A percentile compares a stretch with the other conserved stretches of the same genome.
phyloP scores from a whole-genome alignment of 495 filamentous ascomycete species.

The Trichoderma reesei region DNA sequence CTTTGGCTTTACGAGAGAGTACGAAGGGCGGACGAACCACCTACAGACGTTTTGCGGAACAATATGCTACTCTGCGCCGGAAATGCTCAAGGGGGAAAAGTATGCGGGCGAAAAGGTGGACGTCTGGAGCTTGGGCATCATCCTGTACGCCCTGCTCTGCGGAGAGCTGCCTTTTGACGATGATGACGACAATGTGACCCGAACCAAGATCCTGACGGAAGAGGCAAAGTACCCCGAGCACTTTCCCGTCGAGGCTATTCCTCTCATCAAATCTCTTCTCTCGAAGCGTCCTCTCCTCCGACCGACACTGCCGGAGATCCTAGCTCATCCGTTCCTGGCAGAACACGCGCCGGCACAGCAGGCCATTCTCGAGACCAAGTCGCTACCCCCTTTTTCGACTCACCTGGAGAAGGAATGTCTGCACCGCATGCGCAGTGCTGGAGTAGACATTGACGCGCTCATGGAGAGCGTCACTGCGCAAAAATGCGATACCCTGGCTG shows the following conservation, averaged over 20 bases:
- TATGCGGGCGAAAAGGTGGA: conserved; percentile 97
- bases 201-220: conserved; percentile 68
- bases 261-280: conserved; percentile 64
- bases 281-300: conserved; percentile 82
- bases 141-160: conserved; percentile 83
- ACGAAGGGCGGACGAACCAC: conserved; percentile 90
- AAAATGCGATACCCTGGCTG: conserved; percentile 78
- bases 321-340: conserved; percentile 79
- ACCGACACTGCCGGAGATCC: conserved; percentile 76
- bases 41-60: conserved; percentile 97
- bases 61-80: conserved; percentile 92
- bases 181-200: conserved; percentile 78
- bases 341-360: conserved; percentile 85
- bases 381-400: conserved; percentile 78
- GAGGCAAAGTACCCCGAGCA: conserved; percentile 79
- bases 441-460: conserved; percentile 87
- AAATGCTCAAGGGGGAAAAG: conserved; percentile 97
- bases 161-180: conserved; percentile 96
- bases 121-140: conserved; percentile 95
- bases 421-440: conserved; percentile 88
- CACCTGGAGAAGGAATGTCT: conserved; percentile 82
- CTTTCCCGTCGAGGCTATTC: conserved; percentile 64
- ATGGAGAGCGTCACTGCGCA: conserved; percentile 89
- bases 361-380: conserved; percentile 76
- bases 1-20: conserved; percentile 96